These are phyloP conservation scores for Ascochyta pisi DNA, from an alignment of 2,329 filamentous ascomycete genomes.

Conservation along the genomic window DNA sequence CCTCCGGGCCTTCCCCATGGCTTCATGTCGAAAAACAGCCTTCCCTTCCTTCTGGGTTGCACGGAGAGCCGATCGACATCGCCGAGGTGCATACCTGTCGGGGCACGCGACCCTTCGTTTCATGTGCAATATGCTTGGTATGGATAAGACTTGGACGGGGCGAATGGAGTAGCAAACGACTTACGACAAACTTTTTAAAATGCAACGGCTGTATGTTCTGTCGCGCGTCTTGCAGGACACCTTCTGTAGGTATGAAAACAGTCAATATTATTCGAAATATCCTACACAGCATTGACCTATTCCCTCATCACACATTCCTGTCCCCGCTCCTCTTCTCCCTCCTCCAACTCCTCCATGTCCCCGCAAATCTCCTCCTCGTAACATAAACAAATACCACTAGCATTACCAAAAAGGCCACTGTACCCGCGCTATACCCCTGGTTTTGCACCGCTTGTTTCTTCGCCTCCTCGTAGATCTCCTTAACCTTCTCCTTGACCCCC, in stretches of 20 bases:
- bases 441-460: conserved; percentile 29
- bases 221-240: conserved; percentile 8
- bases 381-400: conserved; percentile 31
- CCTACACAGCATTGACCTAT: not conserved
- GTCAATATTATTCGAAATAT: not conserved
- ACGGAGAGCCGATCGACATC: not conserved
- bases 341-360: conserved; percentile 31
- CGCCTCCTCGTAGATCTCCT: conserved; percentile 30
- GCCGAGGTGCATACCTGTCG: not conserved
- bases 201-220: conserved; percentile 5
- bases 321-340: conserved; percentile 14
- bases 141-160: not conserved
- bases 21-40: not conserved
- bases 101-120: conserved; percentile 5
- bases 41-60: not conserved
- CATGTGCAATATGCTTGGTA: conserved; percentile 14
- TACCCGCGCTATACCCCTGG: conserved; percentile 24
- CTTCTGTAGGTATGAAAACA: conserved; percentile 3
- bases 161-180: not conserved
- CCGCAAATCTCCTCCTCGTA: conserved; percentile 34
- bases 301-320: conserved; percentile 8
- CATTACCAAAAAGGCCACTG: conserved; percentile 20
- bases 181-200: conserved; percentile 5
- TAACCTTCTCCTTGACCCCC: conserved; percentile 25
- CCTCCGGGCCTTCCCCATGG: conserved; percentile 1